These are phyloP conservation scores for Glycine soja DNA, from an alignment of 306 rosid species.

Conservation along the genomic window DNA sequence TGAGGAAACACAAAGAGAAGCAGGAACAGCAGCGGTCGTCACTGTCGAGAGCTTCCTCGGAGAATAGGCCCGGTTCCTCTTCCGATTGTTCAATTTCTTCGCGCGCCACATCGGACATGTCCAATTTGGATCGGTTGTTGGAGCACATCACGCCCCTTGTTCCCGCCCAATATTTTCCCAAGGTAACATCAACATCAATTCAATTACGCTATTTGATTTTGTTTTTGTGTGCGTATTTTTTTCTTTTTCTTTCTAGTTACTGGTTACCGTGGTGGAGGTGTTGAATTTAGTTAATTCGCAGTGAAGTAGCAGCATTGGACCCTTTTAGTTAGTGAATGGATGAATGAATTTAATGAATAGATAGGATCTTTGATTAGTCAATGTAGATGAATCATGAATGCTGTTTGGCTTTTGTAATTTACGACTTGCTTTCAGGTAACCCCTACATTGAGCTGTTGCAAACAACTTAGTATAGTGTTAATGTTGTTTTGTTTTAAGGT, in stretches of 20 bases:
- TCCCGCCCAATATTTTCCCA: constrained; percentile 64
- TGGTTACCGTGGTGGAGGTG: neutral
- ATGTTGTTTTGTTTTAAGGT: constrained; percentile 2
- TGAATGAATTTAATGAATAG: too few relatives aligned
- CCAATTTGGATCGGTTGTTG: constrained; percentile 90
- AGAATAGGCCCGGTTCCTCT: constrained; percentile 66
- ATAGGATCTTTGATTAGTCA: constrained; percentile 36
- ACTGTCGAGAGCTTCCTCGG: constrained; percentile 54
- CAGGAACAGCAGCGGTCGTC: constrained; percentile 50
- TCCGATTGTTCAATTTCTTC: constrained; percentile 74
- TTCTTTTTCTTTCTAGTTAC: neutral
- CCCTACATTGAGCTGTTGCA: neutral
- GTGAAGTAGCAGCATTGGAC: constrained; percentile 34
- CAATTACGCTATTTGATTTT: constrained; percentile 3
- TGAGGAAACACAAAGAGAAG: constrained; percentile 70
- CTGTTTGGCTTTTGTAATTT: neutral
- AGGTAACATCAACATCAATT: constrained; percentile 54
- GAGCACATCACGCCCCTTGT: constrained; percentile 73
- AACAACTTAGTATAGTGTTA: neutral
- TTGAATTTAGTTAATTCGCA: constrained; percentile 24
- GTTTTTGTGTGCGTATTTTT: neutral
- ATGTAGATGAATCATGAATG: constrained; percentile 36
- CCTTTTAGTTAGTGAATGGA: neutral
- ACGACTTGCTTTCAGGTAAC: neutral
- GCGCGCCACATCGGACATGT: constrained; percentile 55